Percentiles rank a stretch among this genome's conserved stretches.
Evolutionary conservation across 2,329 filamentous ascomycete species (phyloP).

Genomic region (Zymoseptoria ardabiliae): DNA sequence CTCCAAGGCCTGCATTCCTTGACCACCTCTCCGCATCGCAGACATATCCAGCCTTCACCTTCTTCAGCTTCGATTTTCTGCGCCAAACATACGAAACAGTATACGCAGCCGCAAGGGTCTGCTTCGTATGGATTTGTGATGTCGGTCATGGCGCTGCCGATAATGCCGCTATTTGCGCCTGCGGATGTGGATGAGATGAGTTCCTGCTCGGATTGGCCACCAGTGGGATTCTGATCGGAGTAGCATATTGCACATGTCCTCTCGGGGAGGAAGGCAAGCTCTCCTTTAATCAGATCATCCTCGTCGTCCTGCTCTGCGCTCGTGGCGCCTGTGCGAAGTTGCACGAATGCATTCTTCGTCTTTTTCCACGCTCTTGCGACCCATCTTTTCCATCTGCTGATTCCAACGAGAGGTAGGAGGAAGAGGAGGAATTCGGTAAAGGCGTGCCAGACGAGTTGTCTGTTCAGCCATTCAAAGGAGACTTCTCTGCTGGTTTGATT

Average conservation of each 20-base stretch:
- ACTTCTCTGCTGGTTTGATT: constrained; percentile 85
- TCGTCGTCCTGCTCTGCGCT: constrained; percentile 40
- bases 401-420: constrained; percentile 89
- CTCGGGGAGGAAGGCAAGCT: constrained; percentile 80
- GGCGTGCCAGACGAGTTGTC: constrained; percentile 98
- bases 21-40: constrained; percentile 77
- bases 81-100: constrained; percentile 94
- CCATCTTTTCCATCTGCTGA: constrained; percentile 87
- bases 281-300: constrained; percentile 44
- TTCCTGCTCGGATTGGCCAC: constrained; percentile 60
- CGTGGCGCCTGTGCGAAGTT: constrained; percentile 37
- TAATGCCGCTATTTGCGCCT: constrained; percentile 55
- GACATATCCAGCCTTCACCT: constrained; percentile 86
- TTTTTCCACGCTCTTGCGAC: constrained; percentile 79
- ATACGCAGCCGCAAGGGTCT: constrained; percentile 80
- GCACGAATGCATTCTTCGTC: constrained; percentile 54
- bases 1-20: constrained; percentile 86
- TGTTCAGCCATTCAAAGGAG: constrained; percentile 94
- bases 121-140: constrained; percentile 95
- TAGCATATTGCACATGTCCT: constrained; percentile 96
- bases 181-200: constrained; percentile 53
- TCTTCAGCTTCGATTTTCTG: constrained; percentile 85
- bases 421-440: constrained; percentile 99
- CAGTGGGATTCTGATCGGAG: constrained; percentile 74
- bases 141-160: constrained; percentile 84